Percentiles rank a stretch among this genome's conserved stretches.
phyloP scores from a whole-genome alignment of 75 land plant genomes.

The Isoetes taiwanensis region DNA sequence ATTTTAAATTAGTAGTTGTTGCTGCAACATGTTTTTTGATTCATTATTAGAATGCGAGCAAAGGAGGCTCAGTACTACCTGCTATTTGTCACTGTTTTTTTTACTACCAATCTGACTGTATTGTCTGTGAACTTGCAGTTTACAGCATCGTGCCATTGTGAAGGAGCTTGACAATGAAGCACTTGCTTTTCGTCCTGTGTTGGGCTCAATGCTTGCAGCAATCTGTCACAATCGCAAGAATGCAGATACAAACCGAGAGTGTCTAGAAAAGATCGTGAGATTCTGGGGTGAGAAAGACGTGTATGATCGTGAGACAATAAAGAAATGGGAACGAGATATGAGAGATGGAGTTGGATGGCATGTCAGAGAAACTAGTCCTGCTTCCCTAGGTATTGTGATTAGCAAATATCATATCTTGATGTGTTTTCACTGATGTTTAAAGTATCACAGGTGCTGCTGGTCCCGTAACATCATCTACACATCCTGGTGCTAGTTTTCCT shows the following conservation, averaged over 20 bases:
- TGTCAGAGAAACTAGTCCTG: no score
- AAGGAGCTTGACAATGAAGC: slow-evolving; percentile 89
- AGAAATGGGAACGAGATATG: slow-evolving; percentile 69
- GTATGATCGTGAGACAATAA: slow-evolving; percentile 66
- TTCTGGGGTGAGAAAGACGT: slow-evolving; percentile 97
- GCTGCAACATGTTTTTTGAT: no score
- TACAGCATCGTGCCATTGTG: slow-evolving; percentile 52
- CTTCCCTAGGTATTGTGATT: no score
- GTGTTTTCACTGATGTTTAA: no score
- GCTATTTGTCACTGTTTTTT: no score
- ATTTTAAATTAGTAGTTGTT: no score
- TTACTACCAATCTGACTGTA: no score
- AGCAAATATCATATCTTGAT: no score
- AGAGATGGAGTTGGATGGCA: no score
- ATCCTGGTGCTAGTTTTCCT: slow-evolving; percentile 4
- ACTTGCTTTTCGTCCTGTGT: slow-evolving; percentile 76
- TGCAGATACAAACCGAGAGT: slow-evolving; percentile 64
- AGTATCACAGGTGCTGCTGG: no score
- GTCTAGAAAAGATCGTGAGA: slow-evolving; percentile 73
- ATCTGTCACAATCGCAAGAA: slow-evolving; percentile 76
- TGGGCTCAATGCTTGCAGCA: slow-evolving; percentile 84
- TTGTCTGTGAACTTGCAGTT: slow-evolving; percentile 25
- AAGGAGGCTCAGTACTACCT: no score
- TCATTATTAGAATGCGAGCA: no score
- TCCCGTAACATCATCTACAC: slow-evolving; percentile 16